Conservation (phyloP, 1,284 basidiomycete genomes). For the Phylloboletellus chloephorus region DNA sequence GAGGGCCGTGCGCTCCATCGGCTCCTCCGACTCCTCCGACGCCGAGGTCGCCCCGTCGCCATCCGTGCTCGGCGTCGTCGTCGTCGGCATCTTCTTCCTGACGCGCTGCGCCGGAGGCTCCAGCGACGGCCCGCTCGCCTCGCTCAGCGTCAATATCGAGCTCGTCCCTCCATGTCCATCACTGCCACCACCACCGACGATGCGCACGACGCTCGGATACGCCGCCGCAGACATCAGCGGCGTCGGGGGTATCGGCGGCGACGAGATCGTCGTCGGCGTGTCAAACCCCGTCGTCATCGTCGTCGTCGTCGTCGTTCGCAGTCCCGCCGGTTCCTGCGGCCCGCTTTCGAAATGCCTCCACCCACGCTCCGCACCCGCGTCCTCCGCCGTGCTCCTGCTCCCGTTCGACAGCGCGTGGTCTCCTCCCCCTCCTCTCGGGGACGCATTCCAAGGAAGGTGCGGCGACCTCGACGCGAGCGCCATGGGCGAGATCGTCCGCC, state of each 20-base stretch:
- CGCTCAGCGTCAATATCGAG: slow-evolving; percentile 36
- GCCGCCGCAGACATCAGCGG: slow-evolving; percentile 28
- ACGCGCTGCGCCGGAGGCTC: slow-evolving; percentile 29
- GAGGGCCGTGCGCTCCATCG: slow-evolving; percentile 32
- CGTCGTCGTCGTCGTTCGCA: not conserved
- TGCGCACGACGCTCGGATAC: slow-evolving; percentile 13
- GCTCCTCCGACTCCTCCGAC: slow-evolving; percentile 32
- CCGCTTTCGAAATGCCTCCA: slow-evolving; percentile 30
- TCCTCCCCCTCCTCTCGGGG: slow-evolving; percentile 3
- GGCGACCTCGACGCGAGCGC: slow-evolving; percentile 46
- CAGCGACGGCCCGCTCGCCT: slow-evolving; percentile 27
- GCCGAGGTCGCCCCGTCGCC: slow-evolving; percentile 36
- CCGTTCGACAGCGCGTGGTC: slow-evolving; percentile 14
- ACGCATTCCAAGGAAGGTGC: slow-evolving; percentile 19
- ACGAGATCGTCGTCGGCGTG: slow-evolving; percentile 38
- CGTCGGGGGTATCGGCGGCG: slow-evolving; percentile 40
- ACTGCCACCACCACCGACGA: slow-evolving; percentile 13
- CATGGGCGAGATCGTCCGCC: slow-evolving; percentile 67
- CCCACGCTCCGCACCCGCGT: slow-evolving; percentile 22
- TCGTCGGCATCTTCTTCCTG: slow-evolving; percentile 35
- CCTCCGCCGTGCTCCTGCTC: slow-evolving; percentile 15
- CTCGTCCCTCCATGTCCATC: slow-evolving; percentile 20
- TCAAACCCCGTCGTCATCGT: slow-evolving; percentile 28
- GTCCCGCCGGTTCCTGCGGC: not conserved
- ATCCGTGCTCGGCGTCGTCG: slow-evolving; percentile 3